A percentile compares a stretch with the other conserved stretches of the same genome.
Conservation (phyloP, 352 stramenopile species). For the Globisporangium polare region DNA sequence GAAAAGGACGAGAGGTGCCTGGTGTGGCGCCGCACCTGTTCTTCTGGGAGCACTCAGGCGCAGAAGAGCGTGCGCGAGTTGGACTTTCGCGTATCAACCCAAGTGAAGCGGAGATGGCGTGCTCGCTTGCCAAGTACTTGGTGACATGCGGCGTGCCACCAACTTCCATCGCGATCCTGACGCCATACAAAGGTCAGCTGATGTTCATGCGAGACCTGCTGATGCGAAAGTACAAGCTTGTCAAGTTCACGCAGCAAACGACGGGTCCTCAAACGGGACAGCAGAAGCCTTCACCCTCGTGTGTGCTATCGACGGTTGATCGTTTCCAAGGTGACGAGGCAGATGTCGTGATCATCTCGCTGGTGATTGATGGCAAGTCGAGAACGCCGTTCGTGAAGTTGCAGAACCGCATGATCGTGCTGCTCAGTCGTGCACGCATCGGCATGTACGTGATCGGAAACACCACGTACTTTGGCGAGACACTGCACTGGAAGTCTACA, state of each 20-base stretch:
- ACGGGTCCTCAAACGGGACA: slow-evolving; percentile 19
- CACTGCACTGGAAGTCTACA: slow-evolving; percentile 72
- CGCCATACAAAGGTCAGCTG: slow-evolving; percentile 86
- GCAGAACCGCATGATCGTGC: slow-evolving; percentile 87
- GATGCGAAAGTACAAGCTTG: slow-evolving; percentile 35
- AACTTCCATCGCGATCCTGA: slow-evolving; percentile 82
- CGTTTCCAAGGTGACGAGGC: slow-evolving; percentile 89
- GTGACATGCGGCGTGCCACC: slow-evolving; percentile 66
- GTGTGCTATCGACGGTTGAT: slow-evolving; percentile 81
- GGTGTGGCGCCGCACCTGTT: slow-evolving; percentile 75
- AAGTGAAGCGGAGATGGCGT: slow-evolving; percentile 75
- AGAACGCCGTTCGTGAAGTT: slow-evolving; percentile 86
- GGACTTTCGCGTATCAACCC: slow-evolving; percentile 75
- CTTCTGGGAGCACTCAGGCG: slow-evolving; percentile 79
- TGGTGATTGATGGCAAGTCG: slow-evolving; percentile 88
- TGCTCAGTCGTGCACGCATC: slow-evolving; percentile 79
- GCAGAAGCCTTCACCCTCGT: slow-evolving; percentile 30
- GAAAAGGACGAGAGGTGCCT: slow-evolving; percentile 68
- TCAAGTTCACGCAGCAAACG: slow-evolving; percentile 17
- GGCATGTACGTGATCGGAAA: slow-evolving; percentile 87
- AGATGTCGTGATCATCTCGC: slow-evolving; percentile 82
- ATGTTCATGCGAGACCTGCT: slow-evolving; percentile 81
- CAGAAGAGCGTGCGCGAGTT: slow-evolving; percentile 55
- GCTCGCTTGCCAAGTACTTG: slow-evolving; percentile 72
- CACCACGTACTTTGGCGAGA: slow-evolving; percentile 74